phyloP scores from a whole-genome alignment of 768 basidiomycete species.

The Hemileccinum impolitum region DNA sequence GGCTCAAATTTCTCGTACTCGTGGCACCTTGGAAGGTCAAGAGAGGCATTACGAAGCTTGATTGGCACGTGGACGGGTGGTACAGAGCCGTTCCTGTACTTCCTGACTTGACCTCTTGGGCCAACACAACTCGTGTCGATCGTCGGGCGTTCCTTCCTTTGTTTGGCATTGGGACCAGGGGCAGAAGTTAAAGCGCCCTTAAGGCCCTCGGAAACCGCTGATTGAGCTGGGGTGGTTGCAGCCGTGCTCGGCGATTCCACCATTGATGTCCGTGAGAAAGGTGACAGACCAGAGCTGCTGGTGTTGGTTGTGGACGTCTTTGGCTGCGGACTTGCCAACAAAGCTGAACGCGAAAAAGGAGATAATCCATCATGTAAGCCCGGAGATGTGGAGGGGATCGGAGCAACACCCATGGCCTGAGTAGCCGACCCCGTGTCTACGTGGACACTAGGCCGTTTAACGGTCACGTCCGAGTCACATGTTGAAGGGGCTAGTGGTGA shows the following conservation, averaged over 20 bases:
- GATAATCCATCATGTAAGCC: conserved; percentile 20
- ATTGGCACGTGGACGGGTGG: conserved; percentile 28
- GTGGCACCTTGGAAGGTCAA: conserved; percentile 26
- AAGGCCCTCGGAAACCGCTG: conserved; percentile 17
- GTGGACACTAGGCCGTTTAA: conserved; percentile 28
- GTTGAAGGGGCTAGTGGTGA: conserved; percentile 24
- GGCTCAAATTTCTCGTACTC: conserved; percentile 27
- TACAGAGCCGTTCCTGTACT: conserved; percentile 31
- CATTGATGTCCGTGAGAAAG: conserved; percentile 27
- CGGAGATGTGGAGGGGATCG: conserved; percentile 14
- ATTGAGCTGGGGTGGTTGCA: conserved; percentile 27
- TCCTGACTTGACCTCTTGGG: conserved; percentile 29
- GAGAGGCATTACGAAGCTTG: conserved; percentile 29
- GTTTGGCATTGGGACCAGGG: conserved; percentile 18
- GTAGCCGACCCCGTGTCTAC: conserved; percentile 27
- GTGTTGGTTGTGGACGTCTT: conserved; percentile 25
- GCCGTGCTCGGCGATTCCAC: conserved; percentile 25
- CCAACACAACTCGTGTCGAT: conserved; percentile 33
- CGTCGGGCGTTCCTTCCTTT: conserved; percentile 29
- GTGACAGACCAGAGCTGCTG: conserved; percentile 23
- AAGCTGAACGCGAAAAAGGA: conserved; percentile 17
- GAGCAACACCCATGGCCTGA: conserved; percentile 14
- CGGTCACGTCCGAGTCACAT: conserved; percentile 25
- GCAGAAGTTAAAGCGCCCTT: conserved; percentile 11
- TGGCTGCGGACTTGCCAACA: conserved; percentile 23